Evolutionary conservation across 2,329 filamentous ascomycete genomes (phyloP).

Genomic region (Cladophialophora yegresii): DNA sequence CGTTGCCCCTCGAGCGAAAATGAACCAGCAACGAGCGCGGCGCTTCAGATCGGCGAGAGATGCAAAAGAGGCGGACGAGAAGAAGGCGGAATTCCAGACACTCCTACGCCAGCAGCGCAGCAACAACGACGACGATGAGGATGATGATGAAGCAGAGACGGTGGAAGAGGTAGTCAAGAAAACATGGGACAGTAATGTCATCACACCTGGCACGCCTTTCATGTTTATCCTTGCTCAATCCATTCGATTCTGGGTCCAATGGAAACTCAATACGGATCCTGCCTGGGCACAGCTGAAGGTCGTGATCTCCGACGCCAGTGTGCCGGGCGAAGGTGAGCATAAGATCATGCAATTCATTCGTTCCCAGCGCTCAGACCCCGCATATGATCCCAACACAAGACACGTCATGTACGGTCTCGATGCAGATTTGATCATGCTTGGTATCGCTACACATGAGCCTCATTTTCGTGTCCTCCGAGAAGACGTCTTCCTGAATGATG

Average conservation of each 20-base stretch:
- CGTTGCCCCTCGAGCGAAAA: constrained; percentile 95
- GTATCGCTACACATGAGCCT: constrained; percentile 93
- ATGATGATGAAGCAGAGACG: constrained; percentile 43
- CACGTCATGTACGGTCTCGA: constrained; percentile 98
- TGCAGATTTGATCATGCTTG: constrained; percentile 98
- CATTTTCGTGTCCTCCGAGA: constrained; percentile 95
- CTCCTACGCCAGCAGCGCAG: constrained; percentile 70
- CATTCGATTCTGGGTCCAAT: constrained; percentile 93
- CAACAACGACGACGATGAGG: constrained; percentile 59
- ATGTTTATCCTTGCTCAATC: constrained; percentile 94
- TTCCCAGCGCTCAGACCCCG: constrained; percentile 84
- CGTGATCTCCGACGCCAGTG: constrained; percentile 97
- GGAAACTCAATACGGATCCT: constrained; percentile 95
- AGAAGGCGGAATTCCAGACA: constrained; percentile 84
- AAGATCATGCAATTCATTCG: constrained; percentile 99
- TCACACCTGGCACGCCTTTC: constrained; percentile 95
- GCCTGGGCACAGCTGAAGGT: constrained; percentile 95
- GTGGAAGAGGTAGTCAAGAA: constrained; percentile 70
- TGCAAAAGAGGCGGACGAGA: constrained; percentile 87
- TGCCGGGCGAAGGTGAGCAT: constrained; percentile 96
- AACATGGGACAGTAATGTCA: constrained; percentile 85
- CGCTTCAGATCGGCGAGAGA: constrained; percentile 94
- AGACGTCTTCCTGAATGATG: constrained; percentile 92
- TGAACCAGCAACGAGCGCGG: constrained; percentile 98
- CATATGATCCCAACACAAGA: constrained; percentile 93